Evolutionary conservation across 1,284 basidiomycete species (phyloP), one percentile per base, ranked within the genome.

Genomic region (Naganishia sp.): DNA sequence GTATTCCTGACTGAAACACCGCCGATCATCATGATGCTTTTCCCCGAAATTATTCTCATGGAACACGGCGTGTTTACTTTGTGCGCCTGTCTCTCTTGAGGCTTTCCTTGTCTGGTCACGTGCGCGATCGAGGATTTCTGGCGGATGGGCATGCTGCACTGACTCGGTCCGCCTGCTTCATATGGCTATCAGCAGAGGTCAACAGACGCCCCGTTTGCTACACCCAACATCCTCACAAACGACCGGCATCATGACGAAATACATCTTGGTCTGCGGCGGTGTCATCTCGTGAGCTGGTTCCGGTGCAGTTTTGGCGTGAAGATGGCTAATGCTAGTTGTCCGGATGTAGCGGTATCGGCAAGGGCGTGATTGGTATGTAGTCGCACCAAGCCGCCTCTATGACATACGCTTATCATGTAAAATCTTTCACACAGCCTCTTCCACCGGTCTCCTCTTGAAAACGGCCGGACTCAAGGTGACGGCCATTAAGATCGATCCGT

Each of bases 401-500:
- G 67, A 61, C 28, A 23, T 63, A n/a, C 43, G 46, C 25, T 47
- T 52, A 51, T 54, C 41, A 53, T 41, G 28, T 25, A 10, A 52
- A 6, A 52, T 53, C 55, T 67, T 31, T n/a, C 52, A 15, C 31
- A 10, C 67, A 94, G 94, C 95, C 73, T 99, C 95, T 49, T 98
- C 94, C 68, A 98, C 96, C 18, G 95, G 95, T 70, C 84, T 99
- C 60, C 85, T 99, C 63, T 85, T 99, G 78, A 98, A 98, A 83
- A 98, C 92, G 55, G 87, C 89, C 41, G 95, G 95, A 52, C 84
- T 96, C 71, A 95, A 94, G 80, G 95, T 98, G 75, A 99, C 96
- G 2, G 90, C 96, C 31, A 98, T 99, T 84, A 99, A 99, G 83
- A 98, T 99, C 74, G 95, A 99, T 80, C 95, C 95, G 25, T 99